Base-by-base conservation (phyloP, 441 rosid species). In the Erodium texanum region DNA sequence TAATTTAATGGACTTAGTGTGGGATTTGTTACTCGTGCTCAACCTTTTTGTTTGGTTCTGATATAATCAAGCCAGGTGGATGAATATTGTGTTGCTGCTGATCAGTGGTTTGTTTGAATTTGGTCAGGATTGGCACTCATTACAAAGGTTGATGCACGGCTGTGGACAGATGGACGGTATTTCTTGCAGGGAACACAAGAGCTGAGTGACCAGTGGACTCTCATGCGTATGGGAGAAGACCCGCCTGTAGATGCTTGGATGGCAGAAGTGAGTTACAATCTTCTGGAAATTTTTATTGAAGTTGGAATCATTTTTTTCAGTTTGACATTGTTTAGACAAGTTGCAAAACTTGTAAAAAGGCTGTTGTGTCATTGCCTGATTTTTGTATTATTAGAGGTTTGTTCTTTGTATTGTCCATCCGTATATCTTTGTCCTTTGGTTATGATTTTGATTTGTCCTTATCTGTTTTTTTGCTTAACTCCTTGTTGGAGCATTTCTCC, bases 151-250 rank as follows among this genome's bases (percentile, higher is more conserved):
- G 93, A 92, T 66, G 99, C 97, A 3, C 82, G 84, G 36, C 71
- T 92, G 18, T 94, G 98, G 99, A 94, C 99, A 7, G 96, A 94
- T 71, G 99, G 93, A 2, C 81, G 98, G 2, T 95, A 95, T 79
- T 95, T 89, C 75, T 74, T 90, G 79, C 98, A 95, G 82, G 99
- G 95, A 68, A 67, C 68, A 3, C 83, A 92, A 67, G 72, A 94
- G 76, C 99, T 94, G 68, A 89, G 89, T 66, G 79, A 83, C 61
- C 83, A 87, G 22, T 92, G 99, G 99, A 81, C 76, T 54, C 88
- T 94, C 16, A 94, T 94, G 98, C 94, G 98, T 24, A 80, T 89
- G 41, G 94, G 90, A 70, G 99, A 90, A 83, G 99, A 90, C 67
- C 96, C 95, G 68, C 70, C 86, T 48, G 80, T 92, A 16, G 97